Base-by-base conservation (phyloP, 768 basidiomycete genomes). In the Mycena metata region DNA sequence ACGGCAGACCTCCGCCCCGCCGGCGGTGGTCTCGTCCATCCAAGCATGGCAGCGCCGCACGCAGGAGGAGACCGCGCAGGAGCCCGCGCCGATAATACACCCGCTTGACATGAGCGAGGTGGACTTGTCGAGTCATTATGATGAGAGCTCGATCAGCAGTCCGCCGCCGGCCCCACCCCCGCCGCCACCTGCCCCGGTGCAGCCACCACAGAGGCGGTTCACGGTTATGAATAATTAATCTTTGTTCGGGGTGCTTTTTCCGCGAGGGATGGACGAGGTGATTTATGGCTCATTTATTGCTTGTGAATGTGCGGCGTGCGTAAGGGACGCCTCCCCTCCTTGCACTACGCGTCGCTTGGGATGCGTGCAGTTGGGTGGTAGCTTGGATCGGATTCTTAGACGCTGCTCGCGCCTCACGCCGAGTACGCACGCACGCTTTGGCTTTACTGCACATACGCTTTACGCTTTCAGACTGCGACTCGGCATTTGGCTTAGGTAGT, bases 51-150 rank as follows among this genome's bases (percentile, higher is more conserved):
- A 75, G 57, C 72, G 66, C 59, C 77, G 71, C 24, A 79, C 79
- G 21, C 73, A 69, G 21, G 69, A 70, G 45, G 78, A 75, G 56
- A 76, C 75, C 11, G 69, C 72, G 21, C 71, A 64, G 36, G 52
- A 72, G 16, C 75, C 76, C 13, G 70, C 69, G 15, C 75, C 69
- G 19, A 33, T 62, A 2, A 58, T 74, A 41, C 69, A 68, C 23
- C 71, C 75, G 17, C 70, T 74, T 11, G 75, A 78, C 42, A 74
- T 75, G 60, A 75, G 78, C 23, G 78, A 79, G 50, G 76, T 67
- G 36, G 76, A 78, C 33, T 66, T 79, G 52, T 75, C 76, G n/a
- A 78, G 76, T 43, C 77, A 79, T 60, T 79, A 79, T 59, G 78
- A 80, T 23, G 72, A 76, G 50, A 73, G 75, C 46, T 74, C 74